Evolutionary conservation across 2,329 filamentous ascomycete species (phyloP).

Genomic region (Fusarium nanum): DNA sequence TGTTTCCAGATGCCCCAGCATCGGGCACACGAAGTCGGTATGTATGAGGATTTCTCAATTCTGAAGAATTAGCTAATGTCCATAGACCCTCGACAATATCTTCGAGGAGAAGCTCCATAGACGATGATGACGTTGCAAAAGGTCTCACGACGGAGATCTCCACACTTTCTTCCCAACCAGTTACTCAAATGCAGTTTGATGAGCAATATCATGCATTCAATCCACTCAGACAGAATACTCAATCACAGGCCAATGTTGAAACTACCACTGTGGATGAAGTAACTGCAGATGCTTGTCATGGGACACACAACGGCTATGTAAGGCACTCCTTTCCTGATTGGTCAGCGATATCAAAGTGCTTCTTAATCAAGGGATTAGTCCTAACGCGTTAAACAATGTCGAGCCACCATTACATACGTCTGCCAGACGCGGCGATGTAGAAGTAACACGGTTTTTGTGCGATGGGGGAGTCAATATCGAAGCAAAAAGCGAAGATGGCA

Average conservation of each 20-base stretch:
- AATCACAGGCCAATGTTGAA: background rate
- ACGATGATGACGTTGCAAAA: background rate
- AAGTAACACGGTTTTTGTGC: background rate
- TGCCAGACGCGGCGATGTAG: background rate
- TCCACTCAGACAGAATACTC: background rate
- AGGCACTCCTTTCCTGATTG: too few species aligned
- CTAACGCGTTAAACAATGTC: fast-evolving
- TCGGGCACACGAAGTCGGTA: background rate
- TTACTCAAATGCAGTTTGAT: background rate
- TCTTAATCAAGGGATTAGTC: background rate
- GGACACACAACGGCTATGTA: background rate
- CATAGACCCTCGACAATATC: background rate
- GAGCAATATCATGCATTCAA: background rate
- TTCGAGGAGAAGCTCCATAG: background rate
- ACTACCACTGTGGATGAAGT: background rate
- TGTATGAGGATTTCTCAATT: background rate
- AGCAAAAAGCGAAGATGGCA: fast-evolving
- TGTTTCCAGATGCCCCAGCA: background rate
- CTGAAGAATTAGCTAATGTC: background rate
- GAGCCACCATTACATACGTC: background rate
- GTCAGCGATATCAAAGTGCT: background rate
- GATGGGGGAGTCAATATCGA: background rate
- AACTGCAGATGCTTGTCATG: background rate
- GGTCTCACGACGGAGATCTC: background rate
- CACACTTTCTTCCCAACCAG: background rate